Evolutionary conservation across 495 filamentous ascomycete species (phyloP).

Genomic region (Trichoderma orchidacearum): DNA sequence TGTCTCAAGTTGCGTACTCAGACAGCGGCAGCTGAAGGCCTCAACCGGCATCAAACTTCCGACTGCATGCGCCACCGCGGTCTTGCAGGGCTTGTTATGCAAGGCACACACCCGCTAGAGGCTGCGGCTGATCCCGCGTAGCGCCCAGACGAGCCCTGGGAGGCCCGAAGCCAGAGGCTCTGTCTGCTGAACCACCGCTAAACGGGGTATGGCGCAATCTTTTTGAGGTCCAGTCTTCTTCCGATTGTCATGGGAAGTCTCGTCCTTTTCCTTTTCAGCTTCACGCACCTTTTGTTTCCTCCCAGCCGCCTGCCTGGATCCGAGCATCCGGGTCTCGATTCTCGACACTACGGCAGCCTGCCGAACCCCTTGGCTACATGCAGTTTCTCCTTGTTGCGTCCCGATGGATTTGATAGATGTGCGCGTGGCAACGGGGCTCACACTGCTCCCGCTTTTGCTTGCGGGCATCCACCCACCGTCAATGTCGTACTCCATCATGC

Average conservation of each 20-base stretch:
- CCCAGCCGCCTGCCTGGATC: neutral
- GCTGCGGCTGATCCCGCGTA: neutral
- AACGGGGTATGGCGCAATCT: too few relatives aligned
- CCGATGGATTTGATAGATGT: neutral
- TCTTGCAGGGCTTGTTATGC: neutral
- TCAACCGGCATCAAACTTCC: neutral
- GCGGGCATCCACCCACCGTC: too few relatives aligned
- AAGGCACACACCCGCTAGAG: neutral
- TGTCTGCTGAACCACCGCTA: neutral
- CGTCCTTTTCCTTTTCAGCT: neutral
- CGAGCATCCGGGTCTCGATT: neutral
- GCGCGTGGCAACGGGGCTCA: neutral
- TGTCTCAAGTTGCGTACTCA: neutral
- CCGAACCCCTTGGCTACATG: neutral
- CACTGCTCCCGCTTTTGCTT: neutral
- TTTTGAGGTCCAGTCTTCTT: too few relatives aligned
- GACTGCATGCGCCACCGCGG: neutral
- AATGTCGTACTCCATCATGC: too few relatives aligned
- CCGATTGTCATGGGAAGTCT: too few relatives aligned
- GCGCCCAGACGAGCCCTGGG: neutral
- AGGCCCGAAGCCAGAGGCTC: neutral
- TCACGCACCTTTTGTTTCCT: neutral
- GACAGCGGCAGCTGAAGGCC: too few relatives aligned
- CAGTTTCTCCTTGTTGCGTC: neutral
- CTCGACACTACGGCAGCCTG: neutral